These are phyloP conservation scores for Onygenales sp. DNA, from an alignment of 2,329 filamentous ascomycete genomes.

Conservation along the genomic window DNA sequence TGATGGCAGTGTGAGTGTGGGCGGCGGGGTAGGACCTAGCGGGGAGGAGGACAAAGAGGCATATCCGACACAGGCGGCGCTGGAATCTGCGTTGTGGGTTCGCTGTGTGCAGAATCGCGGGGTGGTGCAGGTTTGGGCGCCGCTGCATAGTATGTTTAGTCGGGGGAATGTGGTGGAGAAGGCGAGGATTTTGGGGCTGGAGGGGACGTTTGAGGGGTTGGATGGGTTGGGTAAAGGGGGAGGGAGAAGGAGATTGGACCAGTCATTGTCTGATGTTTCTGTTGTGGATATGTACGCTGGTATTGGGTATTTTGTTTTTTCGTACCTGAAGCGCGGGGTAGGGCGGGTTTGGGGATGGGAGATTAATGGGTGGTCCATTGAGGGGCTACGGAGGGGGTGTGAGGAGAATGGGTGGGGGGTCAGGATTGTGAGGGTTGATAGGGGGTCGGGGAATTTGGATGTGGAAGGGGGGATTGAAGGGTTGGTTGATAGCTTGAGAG, in stretches of 20 bases:
- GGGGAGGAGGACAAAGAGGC: slow-evolving; percentile 10
- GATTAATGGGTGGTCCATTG: slow-evolving; percentile 78
- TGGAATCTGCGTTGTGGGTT: slow-evolving; percentile 66
- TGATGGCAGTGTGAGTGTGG: background rate
- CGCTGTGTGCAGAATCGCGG: slow-evolving; percentile 64
- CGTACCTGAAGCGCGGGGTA: slow-evolving; percentile 63
- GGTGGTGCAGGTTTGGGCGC: slow-evolving; percentile 77
- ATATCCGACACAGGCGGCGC: slow-evolving; percentile 42
- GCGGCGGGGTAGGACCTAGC: slow-evolving; percentile 1
- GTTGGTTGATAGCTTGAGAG: slow-evolving; percentile 23
- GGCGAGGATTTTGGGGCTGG: slow-evolving; percentile 53
- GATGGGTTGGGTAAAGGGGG: slow-evolving; percentile 10
- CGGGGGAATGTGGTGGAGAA: slow-evolving; percentile 88
- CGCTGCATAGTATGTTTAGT: slow-evolving; percentile 88
- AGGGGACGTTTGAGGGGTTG: slow-evolving; percentile 25
- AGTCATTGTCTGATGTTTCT: slow-evolving; percentile 20
- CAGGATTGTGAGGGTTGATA: slow-evolving; percentile 38
- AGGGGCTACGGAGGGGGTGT: slow-evolving; percentile 71
- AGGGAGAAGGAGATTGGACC: slow-evolving; percentile 13
- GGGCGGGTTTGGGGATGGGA: slow-evolving; percentile 73
- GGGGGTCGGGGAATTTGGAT: slow-evolving; percentile 24
- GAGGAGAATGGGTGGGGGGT: slow-evolving; percentile 57
- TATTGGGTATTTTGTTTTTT: slow-evolving; percentile 89
- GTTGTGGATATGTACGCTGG: slow-evolving; percentile 79
- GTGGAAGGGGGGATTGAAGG: slow-evolving; percentile 17